phyloP scores from a whole-genome alignment of 768 basidiomycete genomes.

The Leccinum variicolor region DNA sequence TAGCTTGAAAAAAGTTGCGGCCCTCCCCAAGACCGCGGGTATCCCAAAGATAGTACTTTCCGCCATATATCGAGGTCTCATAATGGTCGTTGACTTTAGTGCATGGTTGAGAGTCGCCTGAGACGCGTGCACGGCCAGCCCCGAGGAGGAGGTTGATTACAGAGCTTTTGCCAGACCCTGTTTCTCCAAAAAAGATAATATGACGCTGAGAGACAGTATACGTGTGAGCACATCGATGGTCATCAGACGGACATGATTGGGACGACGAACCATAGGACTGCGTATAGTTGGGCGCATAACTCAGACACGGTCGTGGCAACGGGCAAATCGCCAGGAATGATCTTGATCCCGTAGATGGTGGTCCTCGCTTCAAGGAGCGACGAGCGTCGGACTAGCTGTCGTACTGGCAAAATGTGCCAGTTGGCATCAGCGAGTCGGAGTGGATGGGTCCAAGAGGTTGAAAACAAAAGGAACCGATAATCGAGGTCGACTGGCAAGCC shows the following conservation, averaged over 20 bases:
- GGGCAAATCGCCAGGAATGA: background rate
- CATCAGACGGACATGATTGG: background rate
- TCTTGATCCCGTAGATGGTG: background rate
- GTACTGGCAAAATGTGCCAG: background rate
- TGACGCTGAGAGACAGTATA: constrained; percentile 4
- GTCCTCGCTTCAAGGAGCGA: background rate
- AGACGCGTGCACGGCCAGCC: constrained; percentile 1
- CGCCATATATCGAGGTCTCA: background rate
- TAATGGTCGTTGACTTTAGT: constrained; percentile 6
- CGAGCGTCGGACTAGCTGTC: background rate
- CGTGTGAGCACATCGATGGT: background rate
- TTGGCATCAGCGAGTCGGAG: background rate
- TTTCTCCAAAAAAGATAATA: constrained; percentile 23
- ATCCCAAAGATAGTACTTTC: constrained; percentile 30
- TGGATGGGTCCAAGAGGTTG: background rate
- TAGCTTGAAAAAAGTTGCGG: constrained; percentile 4
- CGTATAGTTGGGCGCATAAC: background rate
- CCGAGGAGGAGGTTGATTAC: constrained; percentile 24
- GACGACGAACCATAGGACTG: background rate
- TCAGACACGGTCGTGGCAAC: background rate
- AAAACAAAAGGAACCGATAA: background rate
- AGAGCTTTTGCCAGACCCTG: constrained; percentile 27
- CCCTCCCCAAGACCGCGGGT: constrained; percentile 38
- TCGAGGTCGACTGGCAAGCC: background rate
- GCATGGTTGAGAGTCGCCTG: constrained; percentile 13